Evolutionary conservation across 2,329 filamentous ascomycete genomes (phyloP).

Genomic region (Ciborinia camelliae): DNA sequence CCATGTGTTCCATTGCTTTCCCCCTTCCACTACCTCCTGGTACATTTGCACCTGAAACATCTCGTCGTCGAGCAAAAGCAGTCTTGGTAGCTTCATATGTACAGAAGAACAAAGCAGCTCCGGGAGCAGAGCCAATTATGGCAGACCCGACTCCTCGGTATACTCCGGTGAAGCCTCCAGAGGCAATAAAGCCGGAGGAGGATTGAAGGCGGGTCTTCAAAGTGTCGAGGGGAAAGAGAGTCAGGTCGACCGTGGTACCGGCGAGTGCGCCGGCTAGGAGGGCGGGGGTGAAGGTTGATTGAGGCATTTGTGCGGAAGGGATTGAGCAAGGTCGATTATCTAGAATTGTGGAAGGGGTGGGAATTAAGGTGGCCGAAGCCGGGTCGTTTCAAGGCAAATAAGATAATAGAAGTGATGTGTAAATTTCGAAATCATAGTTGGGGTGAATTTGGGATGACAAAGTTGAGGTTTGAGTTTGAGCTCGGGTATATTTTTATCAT

Average conservation of each 20-base stretch:
- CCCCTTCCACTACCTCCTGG: constrained; percentile 32
- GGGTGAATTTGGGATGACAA: constrained; percentile 14
- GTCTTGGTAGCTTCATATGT: constrained; percentile 79
- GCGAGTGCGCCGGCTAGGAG: constrained; percentile 82
- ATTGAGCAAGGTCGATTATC: constrained; percentile 16
- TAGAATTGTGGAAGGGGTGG: neutral
- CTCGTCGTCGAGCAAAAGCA: constrained; percentile 10
- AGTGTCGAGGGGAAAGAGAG: constrained; percentile 96
- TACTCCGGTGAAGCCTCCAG: constrained; percentile 85
- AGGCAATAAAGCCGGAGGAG: constrained; percentile 68
- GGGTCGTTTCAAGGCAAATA: neutral
- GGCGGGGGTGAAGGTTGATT: constrained; percentile 55
- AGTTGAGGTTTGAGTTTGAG: constrained; percentile 18
- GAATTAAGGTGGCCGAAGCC: constrained; percentile 16
- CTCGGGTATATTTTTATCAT: constrained; percentile 14
- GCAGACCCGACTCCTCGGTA: constrained; percentile 91
- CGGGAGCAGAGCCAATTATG: constrained; percentile 85
- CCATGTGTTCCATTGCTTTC: constrained; percentile 63
- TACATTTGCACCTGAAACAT: neutral
- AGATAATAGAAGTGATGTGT: neutral
- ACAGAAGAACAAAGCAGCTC: constrained; percentile 95
- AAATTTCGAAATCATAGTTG: constrained; percentile 4
- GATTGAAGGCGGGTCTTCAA: constrained; percentile 97
- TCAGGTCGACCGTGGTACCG: constrained; percentile 93
- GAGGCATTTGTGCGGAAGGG: constrained; percentile 26